Evolutionary conservation across 768 basidiomycete species (phyloP).

Genomic region (Hysterangium stoloniferum): DNA sequence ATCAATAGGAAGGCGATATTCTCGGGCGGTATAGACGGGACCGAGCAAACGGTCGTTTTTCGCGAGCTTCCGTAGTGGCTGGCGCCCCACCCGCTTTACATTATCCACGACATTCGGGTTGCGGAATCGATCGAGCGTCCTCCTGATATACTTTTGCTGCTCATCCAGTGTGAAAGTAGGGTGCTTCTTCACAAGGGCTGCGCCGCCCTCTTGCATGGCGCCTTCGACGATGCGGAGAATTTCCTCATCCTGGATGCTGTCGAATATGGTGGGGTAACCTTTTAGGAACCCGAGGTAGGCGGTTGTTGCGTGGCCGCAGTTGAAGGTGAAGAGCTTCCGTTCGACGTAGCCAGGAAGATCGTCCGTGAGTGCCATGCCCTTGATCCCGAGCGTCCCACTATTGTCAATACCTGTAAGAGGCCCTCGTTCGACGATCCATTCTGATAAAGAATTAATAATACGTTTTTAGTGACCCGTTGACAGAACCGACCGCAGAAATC

Average conservation of each 20-base stretch:
- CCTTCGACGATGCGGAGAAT: slow-evolving; percentile 22
- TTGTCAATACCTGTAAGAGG: slow-evolving; percentile 20
- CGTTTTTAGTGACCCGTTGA: background rate
- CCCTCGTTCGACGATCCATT: slow-evolving; percentile 31
- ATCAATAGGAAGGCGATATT: slow-evolving; percentile 23
- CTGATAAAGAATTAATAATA: slow-evolving; percentile 7
- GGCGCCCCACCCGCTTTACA: slow-evolving; percentile 29
- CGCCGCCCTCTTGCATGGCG: slow-evolving; percentile 32
- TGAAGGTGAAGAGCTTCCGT: slow-evolving; percentile 37
- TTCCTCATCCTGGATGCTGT: slow-evolving; percentile 24
- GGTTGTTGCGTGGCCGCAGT: slow-evolving; percentile 32
- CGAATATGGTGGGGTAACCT: slow-evolving; percentile 24
- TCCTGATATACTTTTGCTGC: slow-evolving; percentile 26
- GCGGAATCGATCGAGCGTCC: slow-evolving; percentile 26
- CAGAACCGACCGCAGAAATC: slow-evolving; percentile 29
- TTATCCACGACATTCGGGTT: slow-evolving; percentile 31
- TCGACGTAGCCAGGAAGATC: slow-evolving; percentile 31
- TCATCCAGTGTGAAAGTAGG: slow-evolving; percentile 18
- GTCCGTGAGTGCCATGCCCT: slow-evolving; percentile 26
- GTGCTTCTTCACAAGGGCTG: slow-evolving; percentile 27
- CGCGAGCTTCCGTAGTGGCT: slow-evolving; percentile 33
- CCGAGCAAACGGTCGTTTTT: slow-evolving; percentile 30
- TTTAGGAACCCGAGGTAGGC: slow-evolving; percentile 33
- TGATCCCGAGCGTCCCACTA: slow-evolving; percentile 16
- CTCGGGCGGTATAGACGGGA: slow-evolving; percentile 28